Conservation (phyloP, 371 early-diverging fungal species). For the Mortierella sp. region DNA sequence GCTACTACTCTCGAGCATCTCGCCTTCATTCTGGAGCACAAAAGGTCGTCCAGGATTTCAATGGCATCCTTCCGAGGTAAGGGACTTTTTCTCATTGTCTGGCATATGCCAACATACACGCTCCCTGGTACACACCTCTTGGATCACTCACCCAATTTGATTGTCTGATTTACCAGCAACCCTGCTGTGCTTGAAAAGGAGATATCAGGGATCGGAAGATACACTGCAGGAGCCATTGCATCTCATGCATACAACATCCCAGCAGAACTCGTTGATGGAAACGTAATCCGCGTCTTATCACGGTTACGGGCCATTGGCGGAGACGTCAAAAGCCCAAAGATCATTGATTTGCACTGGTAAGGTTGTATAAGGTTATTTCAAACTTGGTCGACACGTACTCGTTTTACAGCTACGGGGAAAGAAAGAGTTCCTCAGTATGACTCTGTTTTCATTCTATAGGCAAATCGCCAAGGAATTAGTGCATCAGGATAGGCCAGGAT, state of each 20-base stretch:
- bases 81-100: not conserved
- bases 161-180: conserved; percentile 31
- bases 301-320: conserved; percentile 76
- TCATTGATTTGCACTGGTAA: conserved; percentile 72
- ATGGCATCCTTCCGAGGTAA: conserved; percentile 67
- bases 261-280: conserved; percentile 82
- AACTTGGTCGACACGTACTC: no score
- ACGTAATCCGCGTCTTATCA: conserved; percentile 82
- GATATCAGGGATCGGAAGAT: conserved; percentile 81
- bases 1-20: conserved; percentile 83
- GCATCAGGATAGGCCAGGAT: conserved; percentile 70
- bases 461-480: conserved; percentile 68
- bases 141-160: not conserved
- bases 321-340: conserved; percentile 72
- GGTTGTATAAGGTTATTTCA: not conserved
- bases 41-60: conserved; percentile 65
- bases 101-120: not conserved
- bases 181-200: conserved; percentile 66
- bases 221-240: conserved; percentile 74
- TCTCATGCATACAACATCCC: conserved; percentile 78
- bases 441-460: conserved; percentile 47
- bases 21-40: conserved; percentile 79
- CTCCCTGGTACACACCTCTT: not conserved
- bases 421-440: no score
- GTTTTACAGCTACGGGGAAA: no score